Conservation (phyloP, 2,329 filamentous ascomycete genomes). For the Arthrobotrys entomopaga region DNA sequence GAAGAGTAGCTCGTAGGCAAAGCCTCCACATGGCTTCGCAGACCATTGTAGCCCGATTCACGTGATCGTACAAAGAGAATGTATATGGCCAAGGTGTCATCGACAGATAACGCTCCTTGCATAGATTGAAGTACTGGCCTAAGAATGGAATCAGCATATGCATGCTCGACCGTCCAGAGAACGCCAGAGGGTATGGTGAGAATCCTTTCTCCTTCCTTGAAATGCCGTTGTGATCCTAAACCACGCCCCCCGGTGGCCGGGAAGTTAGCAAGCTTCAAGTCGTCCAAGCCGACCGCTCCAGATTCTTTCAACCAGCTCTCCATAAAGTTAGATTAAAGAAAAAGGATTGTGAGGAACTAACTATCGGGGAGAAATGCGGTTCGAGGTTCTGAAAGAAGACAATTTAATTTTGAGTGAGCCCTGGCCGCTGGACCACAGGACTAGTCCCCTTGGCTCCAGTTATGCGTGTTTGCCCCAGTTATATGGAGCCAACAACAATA, state of each 20-base stretch:
- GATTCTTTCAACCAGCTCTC: conserved; percentile 60
- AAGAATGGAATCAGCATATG: conserved; percentile 60
- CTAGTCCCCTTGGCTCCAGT: too few species aligned
- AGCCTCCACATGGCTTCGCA: conserved; percentile 59
- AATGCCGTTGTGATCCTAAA: conserved; percentile 59
- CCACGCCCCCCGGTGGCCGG: conserved; percentile 61
- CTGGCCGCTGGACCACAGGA: too few species aligned
- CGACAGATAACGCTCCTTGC: conserved; percentile 60
- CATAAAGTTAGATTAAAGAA: conserved; percentile 56
- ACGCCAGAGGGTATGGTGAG: conserved; percentile 60
- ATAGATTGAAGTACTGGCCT: conserved; percentile 60
- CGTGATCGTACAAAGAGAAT: conserved; percentile 61
- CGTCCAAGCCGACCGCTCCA: conserved; percentile 60
- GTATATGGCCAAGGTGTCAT: conserved; percentile 61
- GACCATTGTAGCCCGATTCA: conserved; percentile 60
- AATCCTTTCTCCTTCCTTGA: conserved; percentile 61
- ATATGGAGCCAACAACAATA: too few species aligned
- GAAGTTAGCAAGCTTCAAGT: conserved; percentile 61
- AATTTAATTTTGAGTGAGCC: conserved; percentile 18
- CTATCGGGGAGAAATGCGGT: conserved; percentile 18
- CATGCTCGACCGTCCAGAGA: conserved; percentile 61
- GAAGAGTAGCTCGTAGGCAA: conserved; percentile 61
- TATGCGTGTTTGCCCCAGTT: too few species aligned
- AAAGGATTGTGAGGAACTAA: conserved; percentile 10
- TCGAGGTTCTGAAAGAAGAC: conserved; percentile 8